phyloP scores from a whole-genome alignment of 139 green algal genomes.

The Nannochloris sp. region DNA sequence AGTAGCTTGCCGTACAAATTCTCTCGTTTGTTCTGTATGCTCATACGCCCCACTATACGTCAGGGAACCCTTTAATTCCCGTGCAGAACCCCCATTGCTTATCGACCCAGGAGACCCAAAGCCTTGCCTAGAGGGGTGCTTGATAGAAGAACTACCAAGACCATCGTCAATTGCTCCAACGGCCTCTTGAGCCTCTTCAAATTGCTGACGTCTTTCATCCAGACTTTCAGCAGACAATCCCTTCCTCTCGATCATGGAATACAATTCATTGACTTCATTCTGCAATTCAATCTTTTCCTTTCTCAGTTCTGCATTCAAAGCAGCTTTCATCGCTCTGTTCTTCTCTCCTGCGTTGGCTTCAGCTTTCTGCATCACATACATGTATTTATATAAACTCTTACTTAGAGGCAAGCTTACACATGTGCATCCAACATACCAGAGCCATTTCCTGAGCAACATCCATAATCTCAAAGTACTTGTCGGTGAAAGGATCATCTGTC shows the following conservation, averaged over 20 bases:
- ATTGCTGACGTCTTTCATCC: background rate
- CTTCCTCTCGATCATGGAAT: constrained; percentile 14
- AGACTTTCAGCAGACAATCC: constrained; percentile 10
- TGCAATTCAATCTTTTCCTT: constrained; percentile 22
- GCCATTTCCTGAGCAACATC: constrained; percentile 51
- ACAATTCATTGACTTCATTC: constrained; percentile 21
- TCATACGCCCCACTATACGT: background rate
- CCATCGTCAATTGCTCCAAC: constrained; percentile 6
- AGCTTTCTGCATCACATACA: constrained; percentile 46
- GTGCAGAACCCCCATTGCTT: too few species aligned
- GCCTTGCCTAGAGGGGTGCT: background rate
- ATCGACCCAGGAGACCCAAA: too few species aligned
- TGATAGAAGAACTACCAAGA: background rate
- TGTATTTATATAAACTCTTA: background rate
- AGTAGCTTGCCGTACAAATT: constrained; percentile 41
- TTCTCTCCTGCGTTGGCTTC: constrained; percentile 52
- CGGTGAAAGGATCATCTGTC: constrained; percentile 53
- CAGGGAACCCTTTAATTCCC: background rate
- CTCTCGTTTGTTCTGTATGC: constrained; percentile 3
- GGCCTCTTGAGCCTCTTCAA: constrained; percentile 3
- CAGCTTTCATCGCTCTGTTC: constrained; percentile 60
- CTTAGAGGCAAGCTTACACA: background rate
- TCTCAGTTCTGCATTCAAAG: constrained; percentile 70
- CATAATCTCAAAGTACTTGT: constrained; percentile 49
- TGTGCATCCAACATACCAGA: constrained; percentile 32